Percentiles rank a stretch among this genome's conserved stretches.
Conservation (phyloP, 2,329 filamentous ascomycete genomes). For the Plenodomus tracheiphilus region DNA sequence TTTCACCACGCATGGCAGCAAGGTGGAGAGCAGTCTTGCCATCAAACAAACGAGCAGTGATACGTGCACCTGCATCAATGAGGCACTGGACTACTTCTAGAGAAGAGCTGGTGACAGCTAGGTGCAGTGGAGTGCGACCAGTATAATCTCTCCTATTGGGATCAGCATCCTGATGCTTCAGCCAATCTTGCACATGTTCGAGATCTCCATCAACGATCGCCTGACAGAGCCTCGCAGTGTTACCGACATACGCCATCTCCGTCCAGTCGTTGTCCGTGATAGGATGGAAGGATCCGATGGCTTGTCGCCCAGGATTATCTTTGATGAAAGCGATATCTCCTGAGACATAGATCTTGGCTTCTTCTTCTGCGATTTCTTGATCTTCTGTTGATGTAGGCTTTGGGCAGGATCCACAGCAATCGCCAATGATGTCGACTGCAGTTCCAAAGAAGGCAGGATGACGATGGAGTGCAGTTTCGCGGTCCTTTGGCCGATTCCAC, state of each 20-base stretch:
- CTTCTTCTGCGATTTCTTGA: slow-evolving; percentile 69
- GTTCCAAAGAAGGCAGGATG: slow-evolving; percentile 85
- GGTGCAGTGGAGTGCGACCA: slow-evolving; percentile 76
- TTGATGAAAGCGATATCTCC: slow-evolving; percentile 74
- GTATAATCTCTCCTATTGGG: slow-evolving; percentile 64
- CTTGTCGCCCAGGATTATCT: slow-evolving; percentile 79
- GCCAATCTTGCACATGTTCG: slow-evolving; percentile 71
- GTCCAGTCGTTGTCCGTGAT: slow-evolving; percentile 84
- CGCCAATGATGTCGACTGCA: slow-evolving; percentile 69
- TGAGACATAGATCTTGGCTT: slow-evolving; percentile 75
- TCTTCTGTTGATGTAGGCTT: slow-evolving; percentile 71
- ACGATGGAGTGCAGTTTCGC: slow-evolving; percentile 77
- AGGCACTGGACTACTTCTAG: slow-evolving; percentile 71
- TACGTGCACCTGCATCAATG: slow-evolving; percentile 70
- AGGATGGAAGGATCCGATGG: slow-evolving; percentile 75
- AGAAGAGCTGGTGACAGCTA: slow-evolving; percentile 71
- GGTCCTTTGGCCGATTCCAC: slow-evolving; percentile 78
- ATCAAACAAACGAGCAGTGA: slow-evolving; percentile 76
- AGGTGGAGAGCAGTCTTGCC: slow-evolving; percentile 83
- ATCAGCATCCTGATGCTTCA: slow-evolving; percentile 67
- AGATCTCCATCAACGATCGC: slow-evolving; percentile 77
- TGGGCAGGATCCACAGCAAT: slow-evolving; percentile 83
- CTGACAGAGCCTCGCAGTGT: slow-evolving; percentile 75
- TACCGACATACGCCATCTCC: slow-evolving; percentile 86
- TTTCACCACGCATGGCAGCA: slow-evolving; percentile 70